These are phyloP conservation scores for Magnusiomyces ingens DNA, from an alignment of 1,139 yeast species.

Conservation along the genomic window DNA sequence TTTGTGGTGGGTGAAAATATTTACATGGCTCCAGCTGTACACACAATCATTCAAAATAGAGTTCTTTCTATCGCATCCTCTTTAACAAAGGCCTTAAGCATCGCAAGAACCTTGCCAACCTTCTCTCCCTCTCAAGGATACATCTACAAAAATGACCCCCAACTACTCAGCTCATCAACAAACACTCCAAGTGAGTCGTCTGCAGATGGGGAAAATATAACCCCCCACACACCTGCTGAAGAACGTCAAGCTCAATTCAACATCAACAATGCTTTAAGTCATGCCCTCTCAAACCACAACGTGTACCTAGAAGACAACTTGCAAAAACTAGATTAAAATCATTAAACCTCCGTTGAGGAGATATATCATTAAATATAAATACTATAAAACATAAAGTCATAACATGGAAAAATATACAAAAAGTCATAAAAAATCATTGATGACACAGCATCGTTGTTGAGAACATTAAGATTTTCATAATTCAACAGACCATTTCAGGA, in stretches of 20 bases:
- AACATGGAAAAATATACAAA: background rate
- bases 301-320: conserved; percentile 19
- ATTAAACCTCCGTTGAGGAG: conserved; percentile 5
- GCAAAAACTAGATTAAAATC: background rate
- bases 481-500: conserved; percentile 3
- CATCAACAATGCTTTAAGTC: conserved; percentile 24
- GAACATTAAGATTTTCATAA: background rate
- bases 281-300: conserved; percentile 19
- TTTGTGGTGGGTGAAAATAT: conserved; percentile 88
- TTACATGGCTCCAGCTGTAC: conserved; percentile 75
- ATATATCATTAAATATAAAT: background rate
- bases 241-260: conserved; percentile 21
- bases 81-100: conserved; percentile 28
- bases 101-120: conserved; percentile 31
- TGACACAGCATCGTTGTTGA: background rate
- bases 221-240: conserved; percentile 14
- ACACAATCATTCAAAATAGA: conserved; percentile 50
- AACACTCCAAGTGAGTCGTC: conserved; percentile 1
- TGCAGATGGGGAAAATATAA: conserved; percentile 4
- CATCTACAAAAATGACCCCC: conserved; percentile 21
- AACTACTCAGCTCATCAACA: conserved; percentile 2
- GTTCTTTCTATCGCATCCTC: conserved; percentile 35
- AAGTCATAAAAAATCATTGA: background rate
- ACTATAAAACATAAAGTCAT: conserved; percentile 2
- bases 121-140: conserved; percentile 35